Conservation (phyloP, 805 yeast species). For the Kurtzmaniella cleridarum region DNA sequence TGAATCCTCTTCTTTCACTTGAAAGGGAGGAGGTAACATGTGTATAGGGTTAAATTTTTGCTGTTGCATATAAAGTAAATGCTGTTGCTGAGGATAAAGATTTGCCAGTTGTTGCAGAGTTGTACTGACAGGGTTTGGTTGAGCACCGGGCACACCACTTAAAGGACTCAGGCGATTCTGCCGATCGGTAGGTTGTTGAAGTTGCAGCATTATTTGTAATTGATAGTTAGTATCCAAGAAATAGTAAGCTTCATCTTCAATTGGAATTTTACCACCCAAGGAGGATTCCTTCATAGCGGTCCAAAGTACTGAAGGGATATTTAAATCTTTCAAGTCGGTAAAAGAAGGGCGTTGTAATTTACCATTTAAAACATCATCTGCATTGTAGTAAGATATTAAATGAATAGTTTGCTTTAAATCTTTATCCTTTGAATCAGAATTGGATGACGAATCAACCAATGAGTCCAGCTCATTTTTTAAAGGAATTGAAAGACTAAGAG, state of each 20-base stretch:
- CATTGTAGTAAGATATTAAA: constrained; percentile 71
- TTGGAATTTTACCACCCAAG: constrained; percentile 49
- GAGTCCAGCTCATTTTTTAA: not conserved
- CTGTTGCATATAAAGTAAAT: constrained; percentile 5
- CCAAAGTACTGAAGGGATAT: constrained; percentile 45
- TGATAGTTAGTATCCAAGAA: constrained; percentile 41
- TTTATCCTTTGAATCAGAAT: constrained; percentile 19
- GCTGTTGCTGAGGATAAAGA: constrained; percentile 7
- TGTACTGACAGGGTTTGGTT: constrained; percentile 5
- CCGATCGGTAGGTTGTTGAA: constrained; percentile 11
- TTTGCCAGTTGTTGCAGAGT: constrained; percentile 7
- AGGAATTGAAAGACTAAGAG: constrained; percentile 58
- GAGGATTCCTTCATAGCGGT: constrained; percentile 53
- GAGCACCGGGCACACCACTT: not conserved
- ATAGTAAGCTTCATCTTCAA: constrained; percentile 48
- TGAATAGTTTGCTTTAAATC: constrained; percentile 51
- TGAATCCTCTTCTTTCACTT: not conserved
- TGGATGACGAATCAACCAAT: constrained; percentile 13
- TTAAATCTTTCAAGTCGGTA: constrained; percentile 45
- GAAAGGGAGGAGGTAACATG: constrained; percentile 9
- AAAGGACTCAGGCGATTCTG: not conserved
- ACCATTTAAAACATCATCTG: constrained; percentile 64
- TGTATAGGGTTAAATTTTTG: constrained; percentile 1
- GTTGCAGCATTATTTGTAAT: constrained; percentile 32
- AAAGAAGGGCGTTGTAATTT: constrained; percentile 54